Conservation (phyloP, 1,139 yeast genomes). For the Hanseniaspora uvarum region DNA sequence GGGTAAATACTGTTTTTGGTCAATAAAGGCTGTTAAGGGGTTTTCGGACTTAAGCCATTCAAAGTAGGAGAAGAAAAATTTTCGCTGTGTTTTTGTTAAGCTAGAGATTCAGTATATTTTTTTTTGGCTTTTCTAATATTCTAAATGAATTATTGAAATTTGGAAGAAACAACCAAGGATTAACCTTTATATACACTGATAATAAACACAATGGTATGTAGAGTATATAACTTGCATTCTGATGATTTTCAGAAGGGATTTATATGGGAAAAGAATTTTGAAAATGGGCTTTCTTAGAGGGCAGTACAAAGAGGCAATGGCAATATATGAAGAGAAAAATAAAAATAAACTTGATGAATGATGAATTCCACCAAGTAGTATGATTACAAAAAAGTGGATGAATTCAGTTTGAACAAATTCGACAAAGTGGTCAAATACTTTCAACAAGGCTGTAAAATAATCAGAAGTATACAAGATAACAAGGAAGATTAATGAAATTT, state of each 20-base stretch:
- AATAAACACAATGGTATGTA: not conserved
- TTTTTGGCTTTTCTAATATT: not conserved
- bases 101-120: not conserved
- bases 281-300: not conserved
- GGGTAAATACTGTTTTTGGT: not conserved
- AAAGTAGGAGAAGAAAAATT: not conserved
- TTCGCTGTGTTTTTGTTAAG: not conserved
- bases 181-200: not conserved
- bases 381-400: no score
- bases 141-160: no score
- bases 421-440: no score
- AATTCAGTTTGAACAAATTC: no score
- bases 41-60: not conserved
- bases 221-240: not conserved
- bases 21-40: not conserved
- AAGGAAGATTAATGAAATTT: no score
- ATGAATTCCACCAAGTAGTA: no score
- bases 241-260: not conserved
- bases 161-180: not conserved
- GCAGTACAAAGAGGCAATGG: not conserved
- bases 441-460: no score
- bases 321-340: not conserved
- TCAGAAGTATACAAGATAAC: no score
- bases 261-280: not conserved
- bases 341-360: no score